Base-by-base conservation (phyloP, 768 basidiomycete species). In the Pisolithus albus region DNA sequence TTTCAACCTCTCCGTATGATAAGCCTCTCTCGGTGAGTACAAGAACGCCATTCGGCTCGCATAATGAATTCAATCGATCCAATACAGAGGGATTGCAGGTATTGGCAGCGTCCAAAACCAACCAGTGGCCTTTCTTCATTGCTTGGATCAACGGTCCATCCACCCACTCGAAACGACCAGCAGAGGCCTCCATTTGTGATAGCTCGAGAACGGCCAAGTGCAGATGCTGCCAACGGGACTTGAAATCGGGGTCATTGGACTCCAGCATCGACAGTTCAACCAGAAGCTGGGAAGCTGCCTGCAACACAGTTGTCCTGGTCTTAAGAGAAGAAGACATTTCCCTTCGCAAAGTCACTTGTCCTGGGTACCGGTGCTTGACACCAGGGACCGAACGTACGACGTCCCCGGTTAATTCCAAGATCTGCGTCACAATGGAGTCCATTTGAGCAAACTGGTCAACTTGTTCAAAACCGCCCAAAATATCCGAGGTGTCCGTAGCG, bases 401-500 rank as follows among this genome's bases (percentile, higher is more conserved):
- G 7, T 56, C 52, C 24, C 80, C 73, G 3, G 75, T 52, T 1
- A 77, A 53, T 23, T 55, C 53, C 19, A 80, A 55, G 5, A 76
- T 57, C 16, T 76, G 68, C 28, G 75, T 69, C 10, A 79, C 61
- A 9, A 77, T 51, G 16, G 62, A 60, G 9, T 68, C 49, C 39
- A 63, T 47, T 26, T 74, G 75, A 34, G 72, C 70, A n/a, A 67
- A 68, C 36, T 63, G 49, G 64, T 92, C 88, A 24, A 86, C 81
- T 69, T 98, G 95, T 68, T 99, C 96, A 62, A 97, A 98, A 64
- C 89, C 87, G 32, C 96, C 96, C 41, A 99, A 71, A 32, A 99
- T 84, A 67, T 99, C 96, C 66, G 85, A 84, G 1, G 93, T 89
- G 64, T 99, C 96, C 2, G 90, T 92, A 7, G 89, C 84, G 52